Base-by-base conservation (phyloP, 306 rosid genomes). In the Cyamopsis tetragonoloba region DNA sequence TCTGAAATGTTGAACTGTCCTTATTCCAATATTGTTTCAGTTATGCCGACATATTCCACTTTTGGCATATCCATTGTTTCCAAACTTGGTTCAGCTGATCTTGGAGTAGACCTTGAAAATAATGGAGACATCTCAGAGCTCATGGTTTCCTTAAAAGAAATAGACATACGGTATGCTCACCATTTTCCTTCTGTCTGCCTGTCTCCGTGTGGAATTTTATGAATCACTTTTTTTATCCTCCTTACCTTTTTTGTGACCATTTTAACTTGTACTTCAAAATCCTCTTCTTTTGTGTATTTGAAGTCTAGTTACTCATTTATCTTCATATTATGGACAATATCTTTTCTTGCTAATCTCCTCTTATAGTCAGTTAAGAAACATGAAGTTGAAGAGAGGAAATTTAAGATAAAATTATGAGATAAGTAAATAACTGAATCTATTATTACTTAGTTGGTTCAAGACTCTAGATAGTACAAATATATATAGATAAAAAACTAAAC, bases 31-130 rank as follows among this genome's bases (percentile, higher is more conserved):
- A 47, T 48, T 22, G 51, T 51, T 60, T 80, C 68, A 0, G 82
- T 62, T 60, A 50, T 34, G 76, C 66, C 72, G 7, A 37, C 20
- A 26, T 37, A 44, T 67, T 78, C 85, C 73, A 50, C 50, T 72
- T 83, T 80, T 66, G 79, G 86, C 77, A 63, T 80, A 64, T 81
- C 85, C 20, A 19, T 84, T 42, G 27, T 63, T 62, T 82, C 80
- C 31, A 81, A 73, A 62, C 27, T 93, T 74, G 86, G 79, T 64
- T 74, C 82, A 1, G 35, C 86, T 49, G 79, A 60, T 74, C 66
- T 88, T 56, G 65, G 75, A 53, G 83, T 93, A 71, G 88, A 83
- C 72, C 83, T 88, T 76, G 96, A 72, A 79, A 85, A 84, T 58
- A 66, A 68, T 71, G 82, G 76, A 64, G 95, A 88, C 67, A 82